These are phyloP conservation scores for Theileria sp. DNA, from an alignment of 169 alveolate genomes.

Conservation along the genomic window DNA sequence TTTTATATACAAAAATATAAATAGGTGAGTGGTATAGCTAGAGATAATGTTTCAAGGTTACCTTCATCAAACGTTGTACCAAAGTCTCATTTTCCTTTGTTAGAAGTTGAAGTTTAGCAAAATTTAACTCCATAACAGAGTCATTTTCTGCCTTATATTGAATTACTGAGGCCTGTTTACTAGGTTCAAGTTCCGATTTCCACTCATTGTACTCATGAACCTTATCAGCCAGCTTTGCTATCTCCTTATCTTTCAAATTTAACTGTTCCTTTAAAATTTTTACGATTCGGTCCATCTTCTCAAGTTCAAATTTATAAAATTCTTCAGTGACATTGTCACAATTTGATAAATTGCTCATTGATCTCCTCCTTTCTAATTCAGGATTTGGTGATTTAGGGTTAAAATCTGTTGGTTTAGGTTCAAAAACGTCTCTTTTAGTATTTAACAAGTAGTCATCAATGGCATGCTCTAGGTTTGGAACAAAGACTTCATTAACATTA, in stretches of 20 bases:
- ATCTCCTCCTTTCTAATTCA: not conserved
- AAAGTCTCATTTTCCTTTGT: constrained; percentile 2
- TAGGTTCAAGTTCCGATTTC: constrained; percentile 41
- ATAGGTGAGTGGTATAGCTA: too few relatives aligned
- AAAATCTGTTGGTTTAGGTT: not conserved
- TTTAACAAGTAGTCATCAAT: not conserved
- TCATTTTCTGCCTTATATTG: constrained; percentile 22
- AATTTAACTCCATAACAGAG: constrained; percentile 1
- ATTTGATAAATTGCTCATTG: not conserved
- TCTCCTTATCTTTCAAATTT: constrained; percentile 36
- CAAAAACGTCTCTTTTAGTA: not conserved
- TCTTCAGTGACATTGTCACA: constrained; percentile 1
- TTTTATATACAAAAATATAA: too few relatives aligned
- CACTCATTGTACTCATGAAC: constrained; percentile 51
- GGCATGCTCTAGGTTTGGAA: not conserved
- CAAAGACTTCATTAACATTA: not conserved
- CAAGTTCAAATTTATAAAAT: constrained; percentile 26
- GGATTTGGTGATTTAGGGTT: not conserved
- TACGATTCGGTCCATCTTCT: constrained; percentile 12
- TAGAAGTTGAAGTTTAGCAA: constrained; percentile 12
- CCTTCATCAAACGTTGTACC: constrained; percentile 16
- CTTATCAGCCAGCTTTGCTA: constrained; percentile 23
- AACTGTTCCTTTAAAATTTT: constrained; percentile 42
- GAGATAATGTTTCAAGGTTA: not conserved
- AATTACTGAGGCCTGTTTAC: constrained; percentile 21